These are phyloP conservation scores for Epichloe aotearoae DNA, from an alignment of 2,329 filamentous ascomycete genomes.

Conservation along the genomic window DNA sequence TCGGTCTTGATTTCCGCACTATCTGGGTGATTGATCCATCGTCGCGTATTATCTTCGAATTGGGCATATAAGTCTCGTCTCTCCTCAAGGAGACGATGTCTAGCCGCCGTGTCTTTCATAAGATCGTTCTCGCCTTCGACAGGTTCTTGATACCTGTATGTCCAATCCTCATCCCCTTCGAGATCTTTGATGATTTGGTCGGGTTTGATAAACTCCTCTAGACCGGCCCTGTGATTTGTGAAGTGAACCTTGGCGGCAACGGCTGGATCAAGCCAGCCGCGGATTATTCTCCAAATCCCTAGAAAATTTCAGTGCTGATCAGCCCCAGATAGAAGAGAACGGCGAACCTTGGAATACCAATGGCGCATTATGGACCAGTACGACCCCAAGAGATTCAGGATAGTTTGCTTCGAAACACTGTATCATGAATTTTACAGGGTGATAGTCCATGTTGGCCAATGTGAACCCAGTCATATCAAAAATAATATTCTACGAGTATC, in stretches of 20 bases:
- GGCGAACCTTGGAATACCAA: conserved; percentile 83
- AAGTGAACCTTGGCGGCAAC: conserved; percentile 92
- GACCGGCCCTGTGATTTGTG: conserved; percentile 66
- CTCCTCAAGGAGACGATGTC: conserved; percentile 49
- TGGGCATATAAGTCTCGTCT: conserved; percentile 53
- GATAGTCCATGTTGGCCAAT: conserved; percentile 96
- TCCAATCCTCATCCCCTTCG: conserved; percentile 75
- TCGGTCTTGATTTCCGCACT: conserved; percentile 37
- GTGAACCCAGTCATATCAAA: conserved; percentile 96
- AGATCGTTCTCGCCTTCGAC: conserved; percentile 58
- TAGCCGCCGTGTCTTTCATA: conserved; percentile 53
- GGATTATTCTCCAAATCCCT: conserved; percentile 95
- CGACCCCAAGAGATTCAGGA: conserved; percentile 77
- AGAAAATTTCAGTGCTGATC: conserved; percentile 4
- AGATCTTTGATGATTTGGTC: conserved; percentile 67
- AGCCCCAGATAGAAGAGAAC: background rate
- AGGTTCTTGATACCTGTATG: conserved; percentile 73
- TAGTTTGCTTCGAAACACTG: conserved; percentile 99
- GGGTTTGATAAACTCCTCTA: conserved; percentile 61
- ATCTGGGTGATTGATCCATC: conserved; percentile 50
- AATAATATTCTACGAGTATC: conserved; percentile 54
- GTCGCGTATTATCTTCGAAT: conserved; percentile 60
- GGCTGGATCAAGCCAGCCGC: conserved; percentile 91
- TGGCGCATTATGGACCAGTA: conserved; percentile 89
- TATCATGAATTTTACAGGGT: conserved; percentile 97